Conservation (phyloP, 1,139 yeast species). For the Tardiomyces digboiensis region DNA sequence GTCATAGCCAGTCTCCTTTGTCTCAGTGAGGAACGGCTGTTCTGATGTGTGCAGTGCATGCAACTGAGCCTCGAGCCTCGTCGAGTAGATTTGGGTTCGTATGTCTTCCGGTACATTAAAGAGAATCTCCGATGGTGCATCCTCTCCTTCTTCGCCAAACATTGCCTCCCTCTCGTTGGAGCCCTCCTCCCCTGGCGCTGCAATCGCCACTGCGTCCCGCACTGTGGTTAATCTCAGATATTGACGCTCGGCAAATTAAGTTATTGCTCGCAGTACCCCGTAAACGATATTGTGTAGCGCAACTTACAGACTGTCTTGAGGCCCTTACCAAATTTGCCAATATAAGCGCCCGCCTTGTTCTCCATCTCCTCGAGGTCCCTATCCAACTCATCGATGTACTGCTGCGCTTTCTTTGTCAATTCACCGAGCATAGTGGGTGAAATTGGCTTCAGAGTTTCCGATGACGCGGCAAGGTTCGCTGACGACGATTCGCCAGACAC, state of each 20-base stretch:
- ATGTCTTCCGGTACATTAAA: slow-evolving; percentile 35
- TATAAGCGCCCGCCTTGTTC: slow-evolving; percentile 50
- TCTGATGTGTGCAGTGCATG: slow-evolving; percentile 40
- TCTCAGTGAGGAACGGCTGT: slow-evolving; percentile 30
- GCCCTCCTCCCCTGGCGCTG: slow-evolving; percentile 17
- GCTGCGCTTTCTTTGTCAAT: slow-evolving; percentile 11
- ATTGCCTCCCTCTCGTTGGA: slow-evolving; percentile 6
- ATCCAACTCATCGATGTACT: slow-evolving; percentile 57
- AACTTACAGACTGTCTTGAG: slow-evolving; percentile 30
- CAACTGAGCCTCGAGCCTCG: slow-evolving; percentile 51
- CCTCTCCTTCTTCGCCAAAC: slow-evolving; percentile 22
- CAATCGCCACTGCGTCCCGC: slow-evolving; percentile 40
- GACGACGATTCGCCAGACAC: not conserved
- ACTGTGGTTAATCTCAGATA: slow-evolving; percentile 14
- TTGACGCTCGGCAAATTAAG: not conserved
- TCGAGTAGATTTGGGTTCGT: slow-evolving; percentile 33
- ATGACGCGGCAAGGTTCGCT: not conserved
- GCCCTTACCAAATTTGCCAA: slow-evolving; percentile 42
- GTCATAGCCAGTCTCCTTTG: slow-evolving; percentile 25
- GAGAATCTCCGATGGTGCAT: slow-evolving; percentile 30
- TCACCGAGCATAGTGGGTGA: not conserved
- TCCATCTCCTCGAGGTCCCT: slow-evolving; percentile 60
- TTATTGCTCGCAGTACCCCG: not conserved
- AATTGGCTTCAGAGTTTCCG: not conserved
- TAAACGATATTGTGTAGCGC: not conserved